These are phyloP conservation scores for Eimeria maxima DNA, from an alignment of 169 alveolate genomes.

Conservation along the genomic window DNA sequence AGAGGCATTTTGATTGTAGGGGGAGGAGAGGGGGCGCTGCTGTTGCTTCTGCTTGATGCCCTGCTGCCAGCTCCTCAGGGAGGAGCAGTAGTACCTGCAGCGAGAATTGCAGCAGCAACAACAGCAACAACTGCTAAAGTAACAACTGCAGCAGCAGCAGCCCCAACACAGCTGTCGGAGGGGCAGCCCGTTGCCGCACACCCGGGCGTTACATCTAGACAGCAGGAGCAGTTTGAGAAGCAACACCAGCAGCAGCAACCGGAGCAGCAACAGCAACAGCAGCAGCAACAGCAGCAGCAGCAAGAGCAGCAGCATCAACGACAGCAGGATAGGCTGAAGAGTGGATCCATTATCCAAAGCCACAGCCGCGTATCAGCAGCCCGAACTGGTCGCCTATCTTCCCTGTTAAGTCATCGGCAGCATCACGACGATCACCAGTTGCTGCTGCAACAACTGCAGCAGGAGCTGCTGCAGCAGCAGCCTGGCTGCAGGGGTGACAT, in stretches of 20 bases:
- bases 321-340: background rate
- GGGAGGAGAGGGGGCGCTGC: slow-evolving; percentile 74
- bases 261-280: slow-evolving; percentile 16
- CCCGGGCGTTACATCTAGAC: background rate
- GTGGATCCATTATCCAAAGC: background rate
- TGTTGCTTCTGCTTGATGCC: slow-evolving; percentile 63
- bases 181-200: background rate
- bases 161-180: background rate
- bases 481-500: background rate
- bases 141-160: background rate
- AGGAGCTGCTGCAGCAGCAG: slow-evolving; percentile 46
- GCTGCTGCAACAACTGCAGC: slow-evolving; percentile 60
- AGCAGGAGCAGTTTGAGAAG: slow-evolving; percentile 1
- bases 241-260: slow-evolving; percentile 7
- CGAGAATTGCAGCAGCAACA: background rate
- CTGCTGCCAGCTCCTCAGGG: background rate
- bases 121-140: background rate
- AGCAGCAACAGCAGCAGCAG: background rate
- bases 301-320: slow-evolving; percentile 3
- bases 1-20: slow-evolving; percentile 28
- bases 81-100: slow-evolving; percentile 11
- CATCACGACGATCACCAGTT: slow-evolving; percentile 9
- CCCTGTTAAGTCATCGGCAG: slow-evolving; percentile 5
- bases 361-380: background rate
- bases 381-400: background rate